Conservation (phyloP, 2,329 filamentous ascomycete species). For the Cryphonectria naterciae region DNA sequence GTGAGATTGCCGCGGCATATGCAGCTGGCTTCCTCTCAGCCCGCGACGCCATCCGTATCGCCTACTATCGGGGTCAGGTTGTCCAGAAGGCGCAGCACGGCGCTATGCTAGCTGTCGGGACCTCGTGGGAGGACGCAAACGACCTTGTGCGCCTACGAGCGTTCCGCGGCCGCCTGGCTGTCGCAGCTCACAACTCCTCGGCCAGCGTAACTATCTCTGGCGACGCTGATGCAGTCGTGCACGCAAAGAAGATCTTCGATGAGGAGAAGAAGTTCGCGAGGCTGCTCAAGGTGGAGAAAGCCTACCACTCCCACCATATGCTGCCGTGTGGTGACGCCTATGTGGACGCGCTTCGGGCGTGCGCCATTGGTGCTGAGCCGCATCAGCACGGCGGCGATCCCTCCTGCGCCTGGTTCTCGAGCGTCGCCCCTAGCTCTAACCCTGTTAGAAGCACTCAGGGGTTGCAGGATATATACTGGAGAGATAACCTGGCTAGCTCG, state of each 20-base stretch:
- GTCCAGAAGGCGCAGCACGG: not conserved
- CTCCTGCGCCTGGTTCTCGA: not conserved
- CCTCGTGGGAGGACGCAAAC: slow-evolving; percentile 21
- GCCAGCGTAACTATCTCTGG: slow-evolving; percentile 36
- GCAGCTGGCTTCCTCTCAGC: slow-evolving; percentile 4
- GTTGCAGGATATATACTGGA: slow-evolving; percentile 29
- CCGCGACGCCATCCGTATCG: slow-evolving; percentile 34
- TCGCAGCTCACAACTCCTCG: slow-evolving; percentile 37
- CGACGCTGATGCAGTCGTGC: slow-evolving; percentile 34
- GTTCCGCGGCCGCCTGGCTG: slow-evolving; percentile 32
- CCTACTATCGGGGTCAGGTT: slow-evolving; percentile 31
- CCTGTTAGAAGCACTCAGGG: too few relatives aligned
- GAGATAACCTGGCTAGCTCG: slow-evolving; percentile 31
- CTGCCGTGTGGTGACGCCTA: slow-evolving; percentile 20
- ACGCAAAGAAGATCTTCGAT: slow-evolving; percentile 31
- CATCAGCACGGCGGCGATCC: not conserved
- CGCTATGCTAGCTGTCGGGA: slow-evolving; percentile 19
- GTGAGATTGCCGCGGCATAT: slow-evolving; percentile 26
- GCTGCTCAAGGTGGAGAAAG: slow-evolving; percentile 43
- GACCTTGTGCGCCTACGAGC: slow-evolving; percentile 19
- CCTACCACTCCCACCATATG: slow-evolving; percentile 48
- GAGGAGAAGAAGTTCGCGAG: slow-evolving; percentile 37
- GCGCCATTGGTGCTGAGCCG: slow-evolving; percentile 20
- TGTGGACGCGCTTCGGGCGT: slow-evolving; percentile 19
- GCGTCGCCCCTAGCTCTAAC: not conserved